Percentiles rank a stretch among this genome's conserved stretches.
Conservation (phyloP, 495 filamentous ascomycete genomes). For the Talaromyces borbonicus region DNA sequence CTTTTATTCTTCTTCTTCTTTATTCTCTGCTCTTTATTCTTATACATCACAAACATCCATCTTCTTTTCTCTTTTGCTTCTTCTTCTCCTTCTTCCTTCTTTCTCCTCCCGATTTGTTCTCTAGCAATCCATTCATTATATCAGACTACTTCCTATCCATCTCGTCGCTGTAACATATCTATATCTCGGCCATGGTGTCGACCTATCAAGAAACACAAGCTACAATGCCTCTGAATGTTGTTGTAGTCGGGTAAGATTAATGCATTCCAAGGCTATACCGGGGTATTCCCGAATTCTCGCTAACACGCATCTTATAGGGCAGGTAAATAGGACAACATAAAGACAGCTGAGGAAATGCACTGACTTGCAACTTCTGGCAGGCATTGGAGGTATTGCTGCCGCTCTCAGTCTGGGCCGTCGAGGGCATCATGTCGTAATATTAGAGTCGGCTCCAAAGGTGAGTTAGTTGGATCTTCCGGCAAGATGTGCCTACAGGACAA, state of each 20-base stretch:
- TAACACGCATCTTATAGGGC: background rate
- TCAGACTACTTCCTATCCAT: background rate
- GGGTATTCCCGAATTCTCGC: background rate
- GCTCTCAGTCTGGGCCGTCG: constrained; percentile 52
- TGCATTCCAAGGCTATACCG: background rate
- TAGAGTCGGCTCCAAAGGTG: constrained; percentile 32
- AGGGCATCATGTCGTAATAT: constrained; percentile 28
- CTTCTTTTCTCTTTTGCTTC: too few species aligned
- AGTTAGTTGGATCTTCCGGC: background rate
- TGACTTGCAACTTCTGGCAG: constrained; percentile 14
- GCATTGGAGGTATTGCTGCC: constrained; percentile 56
- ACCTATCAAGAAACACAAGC: constrained; percentile 12
- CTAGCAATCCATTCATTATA: too few species aligned
- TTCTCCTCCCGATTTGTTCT: too few species aligned
- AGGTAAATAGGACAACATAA: background rate
- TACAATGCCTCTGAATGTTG: constrained; percentile 20
- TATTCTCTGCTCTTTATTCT: too few species aligned
- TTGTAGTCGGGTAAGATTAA: constrained; percentile 26
- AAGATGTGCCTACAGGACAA: background rate
- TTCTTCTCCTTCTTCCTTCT: too few species aligned
- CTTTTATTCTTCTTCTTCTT: too few species aligned
- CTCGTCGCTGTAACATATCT: constrained; percentile 5
- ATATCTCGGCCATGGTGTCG: background rate
- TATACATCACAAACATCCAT: too few species aligned
- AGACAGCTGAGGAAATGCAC: too few species aligned